A percentile compares a stretch with the other conserved stretches of the same genome.
Conservation (phyloP, 805 yeast species). For the Kodamaea laetipori region DNA sequence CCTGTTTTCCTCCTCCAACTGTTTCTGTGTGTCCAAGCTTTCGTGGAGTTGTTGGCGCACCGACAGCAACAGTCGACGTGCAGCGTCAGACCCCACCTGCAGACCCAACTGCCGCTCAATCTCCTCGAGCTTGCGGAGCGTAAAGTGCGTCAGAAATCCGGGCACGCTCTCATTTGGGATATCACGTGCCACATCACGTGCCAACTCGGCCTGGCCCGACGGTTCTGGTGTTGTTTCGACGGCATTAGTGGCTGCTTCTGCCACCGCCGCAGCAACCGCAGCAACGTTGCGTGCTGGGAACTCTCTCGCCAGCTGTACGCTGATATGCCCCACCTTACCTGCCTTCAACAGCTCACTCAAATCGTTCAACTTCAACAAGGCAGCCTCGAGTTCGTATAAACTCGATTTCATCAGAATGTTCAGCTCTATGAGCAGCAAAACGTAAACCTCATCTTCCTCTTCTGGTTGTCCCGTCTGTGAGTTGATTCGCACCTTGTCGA, state of each 20-base stretch:
- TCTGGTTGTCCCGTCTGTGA: conserved; percentile 4
- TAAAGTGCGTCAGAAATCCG: conserved; percentile 2
- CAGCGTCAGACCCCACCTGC: too few relatives aligned
- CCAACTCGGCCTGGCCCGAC: not conserved
- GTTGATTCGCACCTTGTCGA: conserved; percentile 3
- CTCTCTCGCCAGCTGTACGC: not conserved
- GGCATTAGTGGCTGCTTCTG: not conserved
- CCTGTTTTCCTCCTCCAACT: conserved; percentile 8
- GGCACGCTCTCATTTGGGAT: too few relatives aligned
- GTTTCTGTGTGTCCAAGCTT: conserved; percentile 5
- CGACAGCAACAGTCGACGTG: not conserved
- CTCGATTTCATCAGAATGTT: conserved; percentile 19
- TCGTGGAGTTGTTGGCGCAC: conserved; percentile 1
- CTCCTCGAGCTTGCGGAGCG: conserved; percentile 5
- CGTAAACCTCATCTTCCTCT: conserved; percentile 5
- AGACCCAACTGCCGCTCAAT: not conserved
- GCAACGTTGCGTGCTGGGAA: not conserved
- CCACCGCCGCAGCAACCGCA: conserved; percentile 6
- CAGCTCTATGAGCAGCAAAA: conserved; percentile 19
- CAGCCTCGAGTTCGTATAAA: conserved; percentile 30
- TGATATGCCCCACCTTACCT: conserved; percentile 21
- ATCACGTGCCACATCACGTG: too few relatives aligned
- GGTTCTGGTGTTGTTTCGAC: not conserved
- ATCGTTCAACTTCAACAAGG: conserved; percentile 31
- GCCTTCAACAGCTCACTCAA: conserved; percentile 34